Base-by-base conservation (phyloP, 345 rosid species). In the Citrus unshiu region DNA sequence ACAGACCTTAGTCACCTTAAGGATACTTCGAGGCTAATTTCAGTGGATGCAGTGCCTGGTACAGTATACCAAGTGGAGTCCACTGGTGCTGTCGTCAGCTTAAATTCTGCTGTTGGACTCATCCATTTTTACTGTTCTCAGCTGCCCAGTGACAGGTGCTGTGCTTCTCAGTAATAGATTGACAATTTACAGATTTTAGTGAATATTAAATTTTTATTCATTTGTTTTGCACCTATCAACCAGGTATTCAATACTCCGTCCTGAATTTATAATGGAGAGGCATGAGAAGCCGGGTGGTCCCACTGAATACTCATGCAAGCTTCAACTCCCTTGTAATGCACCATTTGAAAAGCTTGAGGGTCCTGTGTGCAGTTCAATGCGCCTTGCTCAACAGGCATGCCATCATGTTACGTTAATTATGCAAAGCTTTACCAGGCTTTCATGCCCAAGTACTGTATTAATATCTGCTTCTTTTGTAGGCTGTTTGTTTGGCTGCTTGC, bases 401-500 rank as follows among this genome's bases (percentile, higher is more conserved):
- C 56, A 27, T 58, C 65, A 21, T 72, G 29, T 76, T 77, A 8
- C 79, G 35, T 35, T 49, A 22, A 70, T 78, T 40, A 46, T 71
- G 34, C 25, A 57, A 46, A 70, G 49, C 7, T 81, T 70, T 37
- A 16, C 29, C 34, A 57, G n/a, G 35, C 49, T 62, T 76, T 79
- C 46, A 34, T 46, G 77, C 5, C 40, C 61, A 67, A 75, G 72
- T 79, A 46, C 78, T 40, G 58, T 57, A 49, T 75, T 59, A 80
- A 68, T 79, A 54, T 80, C 62, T 82, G 69, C 73, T 77, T 78
- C 57, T 77, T 77, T 29, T 83, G 85, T 73, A 95, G 98, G 97
- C 98, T 85, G 99, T 94, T 83, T 96, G 99, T 87, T 84, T 96
- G 86, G 97, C 94, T 82, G 99, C 97, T 82, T 94, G 99, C 92